Conservation (phyloP, 108 stramenopile genomes). For the Thalassiosira profunda region DNA sequence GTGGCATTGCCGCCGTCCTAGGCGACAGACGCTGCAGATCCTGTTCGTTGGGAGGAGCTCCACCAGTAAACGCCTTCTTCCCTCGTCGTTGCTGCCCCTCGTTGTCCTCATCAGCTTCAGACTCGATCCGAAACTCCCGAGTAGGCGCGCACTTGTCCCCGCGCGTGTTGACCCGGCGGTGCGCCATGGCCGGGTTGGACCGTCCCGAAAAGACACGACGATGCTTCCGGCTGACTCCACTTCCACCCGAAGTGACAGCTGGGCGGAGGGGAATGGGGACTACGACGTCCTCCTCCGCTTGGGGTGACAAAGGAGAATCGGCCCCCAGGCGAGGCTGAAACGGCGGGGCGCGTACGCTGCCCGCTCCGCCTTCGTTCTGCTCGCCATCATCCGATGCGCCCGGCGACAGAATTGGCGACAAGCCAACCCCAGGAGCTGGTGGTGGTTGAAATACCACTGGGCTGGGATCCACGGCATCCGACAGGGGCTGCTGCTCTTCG, state of each 20-base stretch:
- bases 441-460: no score
- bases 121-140: not conserved
- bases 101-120: not conserved
- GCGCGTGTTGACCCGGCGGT: slow-evolving; percentile 73
- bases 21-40: not conserved
- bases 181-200: slow-evolving; percentile 64
- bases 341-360: no score
- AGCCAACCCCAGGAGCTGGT: no score
- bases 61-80: slow-evolving; percentile 2
- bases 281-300: not conserved
- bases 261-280: not conserved
- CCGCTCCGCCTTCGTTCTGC: no score
- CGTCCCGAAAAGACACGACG: slow-evolving; percentile 69
- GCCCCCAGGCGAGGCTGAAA: not conserved
- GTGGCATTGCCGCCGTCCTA: not conserved
- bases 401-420: not conserved
- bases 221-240: slow-evolving; percentile 53
- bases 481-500: no score
- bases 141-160: slow-evolving; percentile 43
- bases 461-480: no score
- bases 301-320: not conserved
- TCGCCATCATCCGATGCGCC: not conserved
- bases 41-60: not conserved
- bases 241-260: not conserved
- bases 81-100: not conserved